phyloP scores from a whole-genome alignment of 2,329 filamentous ascomycete genomes.

The Fusarium sp. region DNA sequence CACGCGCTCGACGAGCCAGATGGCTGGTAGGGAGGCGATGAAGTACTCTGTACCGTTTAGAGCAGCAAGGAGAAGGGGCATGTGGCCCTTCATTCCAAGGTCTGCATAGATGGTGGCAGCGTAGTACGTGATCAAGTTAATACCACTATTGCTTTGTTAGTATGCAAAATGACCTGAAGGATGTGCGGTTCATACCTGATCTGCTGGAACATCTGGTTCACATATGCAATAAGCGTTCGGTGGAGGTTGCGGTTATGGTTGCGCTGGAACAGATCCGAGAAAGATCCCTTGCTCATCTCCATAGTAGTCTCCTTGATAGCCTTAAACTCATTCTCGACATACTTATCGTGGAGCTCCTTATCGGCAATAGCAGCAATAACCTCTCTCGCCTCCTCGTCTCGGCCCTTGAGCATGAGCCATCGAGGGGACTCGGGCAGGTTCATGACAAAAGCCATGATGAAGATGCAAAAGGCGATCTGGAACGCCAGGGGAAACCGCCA shows the following conservation, averaged over 20 bases:
- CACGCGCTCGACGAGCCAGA: slow-evolving; percentile 73
- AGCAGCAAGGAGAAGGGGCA: slow-evolving; percentile 68
- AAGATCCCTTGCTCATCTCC: slow-evolving; percentile 74
- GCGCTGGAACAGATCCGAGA: slow-evolving; percentile 68
- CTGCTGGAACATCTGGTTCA: slow-evolving; percentile 75
- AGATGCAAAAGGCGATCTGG: slow-evolving; percentile 68
- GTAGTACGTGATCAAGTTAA: slow-evolving; percentile 74
- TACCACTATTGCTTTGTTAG: slow-evolving; percentile 52
- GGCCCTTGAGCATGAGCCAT: slow-evolving; percentile 60
- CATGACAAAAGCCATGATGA: slow-evolving; percentile 67
- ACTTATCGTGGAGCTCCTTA: slow-evolving; percentile 66
- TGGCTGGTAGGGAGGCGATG: slow-evolving; percentile 72
- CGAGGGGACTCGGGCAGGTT: slow-evolving; percentile 66
- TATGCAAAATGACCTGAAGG: not conserved
- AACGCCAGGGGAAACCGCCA: slow-evolving; percentile 72
- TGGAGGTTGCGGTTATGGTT: slow-evolving; percentile 69
- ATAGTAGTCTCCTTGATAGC: slow-evolving; percentile 76
- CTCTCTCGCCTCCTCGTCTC: slow-evolving; percentile 59
- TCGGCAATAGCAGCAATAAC: slow-evolving; percentile 67
- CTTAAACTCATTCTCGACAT: slow-evolving; percentile 68
- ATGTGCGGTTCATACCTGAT: slow-evolving; percentile 35
- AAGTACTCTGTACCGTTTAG: slow-evolving; percentile 63
- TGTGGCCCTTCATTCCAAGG: slow-evolving; percentile 64
- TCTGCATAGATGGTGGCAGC: slow-evolving; percentile 69
- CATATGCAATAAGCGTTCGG: slow-evolving; percentile 70